A percentile compares a stretch with the other conserved stretches of the same genome.
Conservation (phyloP, 2,329 filamentous ascomycete genomes). For the Xylaria sp. region DNA sequence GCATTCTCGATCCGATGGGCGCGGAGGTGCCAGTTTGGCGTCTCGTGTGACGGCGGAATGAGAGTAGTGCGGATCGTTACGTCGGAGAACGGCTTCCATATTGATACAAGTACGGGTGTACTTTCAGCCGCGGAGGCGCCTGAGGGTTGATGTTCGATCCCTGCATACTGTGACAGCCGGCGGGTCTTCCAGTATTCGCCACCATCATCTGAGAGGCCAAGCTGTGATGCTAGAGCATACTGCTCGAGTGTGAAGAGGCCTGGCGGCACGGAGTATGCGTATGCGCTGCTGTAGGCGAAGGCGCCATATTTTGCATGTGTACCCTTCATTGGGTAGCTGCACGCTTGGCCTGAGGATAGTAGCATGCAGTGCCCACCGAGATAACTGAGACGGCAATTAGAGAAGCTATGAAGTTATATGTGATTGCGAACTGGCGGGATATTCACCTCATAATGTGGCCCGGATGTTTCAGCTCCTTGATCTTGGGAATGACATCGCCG, state of each 20-base stretch:
- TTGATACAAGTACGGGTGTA: constrained; percentile 71
- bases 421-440: background rate
- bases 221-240: constrained; percentile 78
- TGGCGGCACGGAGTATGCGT: constrained; percentile 81
- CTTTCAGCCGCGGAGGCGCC: constrained; percentile 50
- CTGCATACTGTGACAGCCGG: constrained; percentile 72
- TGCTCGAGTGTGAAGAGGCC: constrained; percentile 81
- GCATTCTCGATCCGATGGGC: constrained; percentile 69
- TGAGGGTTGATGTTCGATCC: constrained; percentile 63
- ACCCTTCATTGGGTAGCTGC: constrained; percentile 83
- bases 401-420: background rate
- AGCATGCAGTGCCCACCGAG: constrained; percentile 81
- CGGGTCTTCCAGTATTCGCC: constrained; percentile 84
- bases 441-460: constrained; percentile 73
- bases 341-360: constrained; percentile 81
- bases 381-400: constrained; percentile 55
- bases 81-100: constrained; percentile 77
- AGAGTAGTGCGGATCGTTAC: constrained; percentile 74
- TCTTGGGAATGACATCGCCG: constrained; percentile 64
- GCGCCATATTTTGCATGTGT: constrained; percentile 85
- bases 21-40: constrained; percentile 77
- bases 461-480: constrained; percentile 73
- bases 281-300: constrained; percentile 81
- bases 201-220: constrained; percentile 80
- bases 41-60: constrained; percentile 66